phyloP scores from a whole-genome alignment of 768 basidiomycete species.

The Butyriboletus loyo region DNA sequence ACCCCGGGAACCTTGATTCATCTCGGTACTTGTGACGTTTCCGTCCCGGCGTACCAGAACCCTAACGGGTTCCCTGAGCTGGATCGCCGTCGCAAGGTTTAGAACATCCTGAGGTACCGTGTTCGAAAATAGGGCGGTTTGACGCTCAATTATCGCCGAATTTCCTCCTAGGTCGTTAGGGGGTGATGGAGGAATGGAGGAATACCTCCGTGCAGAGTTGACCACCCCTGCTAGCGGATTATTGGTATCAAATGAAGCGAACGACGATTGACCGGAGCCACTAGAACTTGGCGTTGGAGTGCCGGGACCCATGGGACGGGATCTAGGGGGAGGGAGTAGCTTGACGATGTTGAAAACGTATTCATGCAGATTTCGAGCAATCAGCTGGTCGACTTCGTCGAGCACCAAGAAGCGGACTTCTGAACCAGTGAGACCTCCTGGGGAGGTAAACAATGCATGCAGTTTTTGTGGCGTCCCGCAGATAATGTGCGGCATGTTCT shows the following conservation, averaged over 20 bases:
- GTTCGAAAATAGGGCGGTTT: constrained; percentile 95
- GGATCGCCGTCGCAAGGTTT: constrained; percentile 89
- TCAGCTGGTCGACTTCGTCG: constrained; percentile 97
- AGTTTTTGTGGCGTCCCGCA: constrained; percentile 97
- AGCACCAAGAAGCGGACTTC: constrained; percentile 93
- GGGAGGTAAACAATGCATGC: constrained; percentile 81
- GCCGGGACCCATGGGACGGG: constrained; percentile 46
- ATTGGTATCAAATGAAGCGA: constrained; percentile 48
- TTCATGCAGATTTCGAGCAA: constrained; percentile 95
- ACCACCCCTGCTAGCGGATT: constrained; percentile 32
- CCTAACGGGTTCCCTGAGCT: constrained; percentile 92
- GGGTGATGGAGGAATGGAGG: constrained; percentile 48
- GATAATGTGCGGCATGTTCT: constrained; percentile 92
- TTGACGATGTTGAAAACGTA: constrained; percentile 93
- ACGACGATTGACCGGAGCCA: constrained; percentile 38
- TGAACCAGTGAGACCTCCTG: constrained; percentile 72
- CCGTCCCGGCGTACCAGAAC: constrained; percentile 95
- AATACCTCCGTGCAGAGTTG: constrained; percentile 55
- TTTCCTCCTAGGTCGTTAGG: constrained; percentile 36
- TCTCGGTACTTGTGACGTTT: constrained; percentile 68
- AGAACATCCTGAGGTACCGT: constrained; percentile 98
- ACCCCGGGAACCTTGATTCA: constrained; percentile 72
- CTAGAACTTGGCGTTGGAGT: constrained; percentile 34
- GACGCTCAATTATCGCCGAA: constrained; percentile 62
- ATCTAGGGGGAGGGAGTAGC: constrained; percentile 83